Percentiles rank a stretch among this genome's conserved stretches.
Evolutionary conservation across 225 moss, liverwort and hornwort genomes (phyloP).

Genomic region (Rhytidiadelphus loreus): DNA sequence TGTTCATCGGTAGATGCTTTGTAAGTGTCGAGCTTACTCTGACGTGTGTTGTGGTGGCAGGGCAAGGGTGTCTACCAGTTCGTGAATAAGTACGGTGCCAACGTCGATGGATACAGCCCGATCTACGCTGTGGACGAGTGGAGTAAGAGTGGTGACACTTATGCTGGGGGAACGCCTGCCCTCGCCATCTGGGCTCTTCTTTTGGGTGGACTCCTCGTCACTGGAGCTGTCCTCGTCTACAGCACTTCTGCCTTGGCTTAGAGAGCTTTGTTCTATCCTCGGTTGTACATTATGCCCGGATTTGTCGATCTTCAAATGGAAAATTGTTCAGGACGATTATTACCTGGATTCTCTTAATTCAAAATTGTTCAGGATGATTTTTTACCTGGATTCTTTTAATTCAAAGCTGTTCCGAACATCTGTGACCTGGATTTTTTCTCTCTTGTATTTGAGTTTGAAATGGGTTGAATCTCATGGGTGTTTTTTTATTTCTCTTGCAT

Average conservation of each 20-base stretch:
- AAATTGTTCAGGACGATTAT: background rate
- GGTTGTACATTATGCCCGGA: constrained; percentile 6
- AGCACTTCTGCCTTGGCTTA: constrained; percentile 68
- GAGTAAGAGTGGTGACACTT: constrained; percentile 42
- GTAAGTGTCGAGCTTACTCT: background rate
- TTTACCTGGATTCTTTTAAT: background rate
- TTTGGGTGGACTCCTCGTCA: constrained; percentile 53
- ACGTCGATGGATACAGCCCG: constrained; percentile 88
- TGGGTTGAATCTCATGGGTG: background rate
- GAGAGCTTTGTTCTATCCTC: background rate
- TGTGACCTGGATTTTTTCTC: background rate
- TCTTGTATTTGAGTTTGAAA: background rate
- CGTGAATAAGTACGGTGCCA: constrained; percentile 86
- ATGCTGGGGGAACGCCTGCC: constrained; percentile 65
- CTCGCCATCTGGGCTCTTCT: constrained; percentile 74
- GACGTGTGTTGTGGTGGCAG: background rate
- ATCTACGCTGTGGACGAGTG: constrained; percentile 70
- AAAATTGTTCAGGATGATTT: background rate
- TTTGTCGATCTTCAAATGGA: background rate
- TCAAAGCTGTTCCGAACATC: background rate
- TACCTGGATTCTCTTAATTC: background rate
- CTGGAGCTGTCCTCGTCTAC: constrained; percentile 70
- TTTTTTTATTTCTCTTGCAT: too few relatives aligned
- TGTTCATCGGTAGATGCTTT: too few relatives aligned
- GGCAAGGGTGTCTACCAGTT: constrained; percentile 96